Evolutionary conservation across 495 filamentous ascomycete species (phyloP).

Genomic region (Neurospora sp.): DNA sequence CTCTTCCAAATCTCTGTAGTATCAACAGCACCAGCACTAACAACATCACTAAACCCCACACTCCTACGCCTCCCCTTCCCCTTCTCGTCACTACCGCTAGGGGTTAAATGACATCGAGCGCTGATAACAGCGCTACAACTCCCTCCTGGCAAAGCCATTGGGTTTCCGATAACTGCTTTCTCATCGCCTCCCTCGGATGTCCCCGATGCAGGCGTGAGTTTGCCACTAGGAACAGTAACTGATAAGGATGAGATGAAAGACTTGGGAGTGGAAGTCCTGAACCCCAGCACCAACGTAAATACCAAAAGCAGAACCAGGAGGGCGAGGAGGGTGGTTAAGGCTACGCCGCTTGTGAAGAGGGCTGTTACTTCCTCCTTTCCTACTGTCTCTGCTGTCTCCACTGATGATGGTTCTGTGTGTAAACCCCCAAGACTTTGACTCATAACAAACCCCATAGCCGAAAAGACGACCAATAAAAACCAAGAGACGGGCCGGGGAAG

Average conservation of each 20-base stretch:
- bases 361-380: not conserved
- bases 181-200: not conserved
- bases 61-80: slow-evolving; percentile 1
- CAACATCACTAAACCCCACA: not conserved
- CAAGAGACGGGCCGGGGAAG: slow-evolving; percentile 30
- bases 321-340: slow-evolving; percentile 23
- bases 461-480: slow-evolving; percentile 26
- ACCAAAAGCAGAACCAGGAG: slow-evolving; percentile 22
- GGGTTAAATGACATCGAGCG: slow-evolving; percentile 26
- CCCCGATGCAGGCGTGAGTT: not conserved
- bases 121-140: slow-evolving; percentile 33
- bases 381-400: not conserved
- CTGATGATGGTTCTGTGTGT: not conserved
- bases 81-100: slow-evolving; percentile 1
- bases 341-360: slow-evolving; percentile 26
- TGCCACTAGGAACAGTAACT: not conserved
- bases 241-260: slow-evolving; percentile 10
- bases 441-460: slow-evolving; percentile 25
- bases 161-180: slow-evolving; percentile 21
- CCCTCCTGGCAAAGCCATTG: slow-evolving; percentile 28
- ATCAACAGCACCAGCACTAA: not conserved
- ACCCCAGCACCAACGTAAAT: slow-evolving; percentile 21
- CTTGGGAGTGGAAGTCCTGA: slow-evolving; percentile 13
- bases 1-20: slow-evolving; percentile 14
- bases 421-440: slow-evolving; percentile 23